phyloP scores from a whole-genome alignment of 306 rosid genomes.

The Gastrolobium villosum region DNA sequence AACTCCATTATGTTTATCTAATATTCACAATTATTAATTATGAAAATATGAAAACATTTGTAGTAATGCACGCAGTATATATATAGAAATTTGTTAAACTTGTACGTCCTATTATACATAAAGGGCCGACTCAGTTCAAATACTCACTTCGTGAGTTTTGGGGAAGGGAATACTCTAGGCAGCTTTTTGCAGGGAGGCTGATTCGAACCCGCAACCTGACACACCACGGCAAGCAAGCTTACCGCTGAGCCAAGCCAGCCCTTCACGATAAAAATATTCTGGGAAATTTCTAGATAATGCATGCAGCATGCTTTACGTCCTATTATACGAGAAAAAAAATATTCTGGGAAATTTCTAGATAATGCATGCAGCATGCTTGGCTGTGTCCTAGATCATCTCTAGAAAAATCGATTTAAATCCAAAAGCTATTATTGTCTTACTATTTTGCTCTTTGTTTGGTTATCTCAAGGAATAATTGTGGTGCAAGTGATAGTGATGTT shows the following conservation, averaged over 20 bases:
- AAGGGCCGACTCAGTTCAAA: too few relatives aligned
- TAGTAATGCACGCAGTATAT: too few relatives aligned
- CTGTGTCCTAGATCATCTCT: conserved; percentile 11
- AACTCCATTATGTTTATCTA: too few relatives aligned
- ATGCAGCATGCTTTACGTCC: conserved; percentile 27
- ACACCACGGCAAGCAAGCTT: too few relatives aligned
- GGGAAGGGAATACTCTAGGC: too few relatives aligned
- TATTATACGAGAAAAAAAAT: conserved; percentile 12
- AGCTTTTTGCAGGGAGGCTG: too few relatives aligned
- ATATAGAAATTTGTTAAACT: neutral
- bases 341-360: conserved; percentile 43
- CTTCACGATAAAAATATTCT: conserved; percentile 35
- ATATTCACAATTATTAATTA: too few relatives aligned
- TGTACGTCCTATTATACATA: neutral
- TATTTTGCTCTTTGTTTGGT: conserved; percentile 34
- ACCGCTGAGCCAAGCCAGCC: too few relatives aligned
- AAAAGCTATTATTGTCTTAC: conserved; percentile 45
- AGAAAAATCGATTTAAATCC: conserved; percentile 48
- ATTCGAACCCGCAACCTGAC: too few relatives aligned
- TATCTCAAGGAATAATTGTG: conserved; percentile 54
- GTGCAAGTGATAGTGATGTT: conserved; percentile 45
- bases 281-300: conserved; percentile 45
- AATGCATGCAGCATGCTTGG: conserved; percentile 39
- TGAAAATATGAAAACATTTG: too few relatives aligned
- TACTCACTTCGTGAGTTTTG: too few relatives aligned